Evolutionary conservation across 2,329 filamentous ascomycete genomes (phyloP).

Genomic region (Phyllosticta citrichinensis): DNA sequence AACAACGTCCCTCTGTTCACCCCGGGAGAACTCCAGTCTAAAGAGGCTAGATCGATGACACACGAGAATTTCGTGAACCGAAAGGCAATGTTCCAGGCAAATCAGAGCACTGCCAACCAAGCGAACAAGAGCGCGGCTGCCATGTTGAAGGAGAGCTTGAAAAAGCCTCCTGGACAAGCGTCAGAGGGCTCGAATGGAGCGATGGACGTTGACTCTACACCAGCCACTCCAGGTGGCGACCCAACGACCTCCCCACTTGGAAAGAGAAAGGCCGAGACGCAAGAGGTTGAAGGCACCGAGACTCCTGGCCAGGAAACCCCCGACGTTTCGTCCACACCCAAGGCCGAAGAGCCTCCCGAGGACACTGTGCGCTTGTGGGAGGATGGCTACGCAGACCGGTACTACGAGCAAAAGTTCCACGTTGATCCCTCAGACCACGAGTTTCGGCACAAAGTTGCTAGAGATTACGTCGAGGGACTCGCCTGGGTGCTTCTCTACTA

Average conservation of each 20-base stretch:
- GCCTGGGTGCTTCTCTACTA: constrained; percentile 96
- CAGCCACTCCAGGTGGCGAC: constrained; percentile 17
- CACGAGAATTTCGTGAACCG: constrained; percentile 84
- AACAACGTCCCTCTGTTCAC: constrained; percentile 24
- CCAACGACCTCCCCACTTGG: constrained; percentile 44
- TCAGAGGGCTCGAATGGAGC: constrained; percentile 19
- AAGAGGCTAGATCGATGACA: constrained; percentile 47
- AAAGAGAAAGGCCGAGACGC: constrained; percentile 67
- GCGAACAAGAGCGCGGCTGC: constrained; percentile 94
- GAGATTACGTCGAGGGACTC: constrained; percentile 87
- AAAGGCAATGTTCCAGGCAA: constrained; percentile 40
- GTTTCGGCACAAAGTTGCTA: constrained; percentile 81
- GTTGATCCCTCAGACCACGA: constrained; percentile 70
- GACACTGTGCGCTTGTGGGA: constrained; percentile 92
- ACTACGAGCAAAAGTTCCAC: constrained; percentile 94
- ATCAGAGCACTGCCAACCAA: constrained; percentile 48
- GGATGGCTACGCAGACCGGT: constrained; percentile 85
- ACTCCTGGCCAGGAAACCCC: constrained; percentile 53
- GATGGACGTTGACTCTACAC: constrained; percentile 4
- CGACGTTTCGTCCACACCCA: constrained; percentile 34
- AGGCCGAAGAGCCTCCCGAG: constrained; percentile 53
- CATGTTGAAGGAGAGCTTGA: constrained; percentile 66
- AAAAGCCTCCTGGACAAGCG: constrained; percentile 13
- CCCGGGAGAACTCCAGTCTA: constrained; percentile 27
- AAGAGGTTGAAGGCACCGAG: constrained; percentile 50